Base-by-base conservation (phyloP, 2,329 filamentous ascomycete species). In the Fusarium luffae region DNA sequence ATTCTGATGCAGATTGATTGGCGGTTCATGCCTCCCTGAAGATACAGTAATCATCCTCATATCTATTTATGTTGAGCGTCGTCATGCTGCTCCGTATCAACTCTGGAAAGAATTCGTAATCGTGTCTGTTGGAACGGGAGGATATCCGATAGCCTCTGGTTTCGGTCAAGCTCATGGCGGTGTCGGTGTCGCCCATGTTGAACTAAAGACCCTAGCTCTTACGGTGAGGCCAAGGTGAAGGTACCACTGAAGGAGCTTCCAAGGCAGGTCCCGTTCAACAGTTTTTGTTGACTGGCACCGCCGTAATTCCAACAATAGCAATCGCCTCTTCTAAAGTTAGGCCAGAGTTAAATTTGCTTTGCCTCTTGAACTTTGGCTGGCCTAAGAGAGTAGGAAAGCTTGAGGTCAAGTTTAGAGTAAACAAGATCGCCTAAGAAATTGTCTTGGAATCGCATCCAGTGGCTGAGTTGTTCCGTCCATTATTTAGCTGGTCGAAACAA, bases 271-370 rank as follows among this genome's bases (percentile, higher is more conserved):
- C 49, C 50, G 67, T 73, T 74, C 71, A 74, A 74, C 71, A 71
- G 40, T 61, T 69, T 69, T 55, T 49, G 56, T 52, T 54, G 46
- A 44, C 56, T 21, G 11, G 57, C 52, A 18, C 48, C 55, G 46
- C 51, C 56, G 54, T 62, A 54, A 55, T 59, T 74, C 65, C 72
- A 71, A 71, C 63, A 73, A 74, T 70, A 71, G 60, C 54, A 74
- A 62, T 61, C 16, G 41, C 46, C 51, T 43, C 37, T 30, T 23
- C 34, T 30, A 30, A 43, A 19, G 30, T 41, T 37, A 30, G 37
- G 32, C 50, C 25, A 46, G 44, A 43, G 49, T 43, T 55, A 57
- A 50, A 19, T 37, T 55, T 48, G 49, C 27, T 42, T 54, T 46
- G 49, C 43, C 42, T 65, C 60, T 23, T 65, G 41, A 23, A 21